Percentiles rank a stretch among this genome's conserved stretches.
phyloP scores from a whole-genome alignment of 192 early-diverging fungal genomes.

The Coemansia sp. region DNA sequence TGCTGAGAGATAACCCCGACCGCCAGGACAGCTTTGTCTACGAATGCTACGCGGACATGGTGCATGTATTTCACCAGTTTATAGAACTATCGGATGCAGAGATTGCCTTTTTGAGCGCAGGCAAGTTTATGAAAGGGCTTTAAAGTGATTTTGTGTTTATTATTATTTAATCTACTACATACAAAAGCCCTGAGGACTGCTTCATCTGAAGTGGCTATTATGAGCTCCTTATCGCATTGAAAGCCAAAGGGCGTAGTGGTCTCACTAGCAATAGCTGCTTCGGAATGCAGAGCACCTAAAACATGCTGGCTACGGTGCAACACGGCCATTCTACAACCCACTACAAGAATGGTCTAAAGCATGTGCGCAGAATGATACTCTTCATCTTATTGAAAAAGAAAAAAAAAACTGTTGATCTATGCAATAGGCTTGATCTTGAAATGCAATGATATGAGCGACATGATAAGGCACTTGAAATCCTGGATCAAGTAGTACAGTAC shows the following conservation, averaged over 20 bases:
- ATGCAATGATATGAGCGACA: conserved; percentile 91
- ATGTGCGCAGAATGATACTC: too few species aligned
- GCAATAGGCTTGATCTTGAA: conserved; percentile 73
- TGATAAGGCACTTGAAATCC: conserved; percentile 94
- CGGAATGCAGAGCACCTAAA: too few species aligned
- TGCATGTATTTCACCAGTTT: conserved; percentile 50
- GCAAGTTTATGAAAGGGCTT: conserved; percentile 28
- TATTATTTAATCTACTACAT: too few species aligned
- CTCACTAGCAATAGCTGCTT: too few species aligned
- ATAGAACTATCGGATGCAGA: conserved; percentile 15
- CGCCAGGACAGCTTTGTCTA: conserved; percentile 13
- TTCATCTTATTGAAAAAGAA: too few species aligned
- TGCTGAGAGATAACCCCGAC: conserved; percentile 25
- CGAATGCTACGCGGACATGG: conserved; percentile 45
- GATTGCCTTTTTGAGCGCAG: conserved; percentile 22
- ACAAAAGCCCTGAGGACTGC: too few species aligned
- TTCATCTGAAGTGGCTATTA: too few species aligned
- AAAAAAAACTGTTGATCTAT: conserved; percentile 3
- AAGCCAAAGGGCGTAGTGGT: too few species aligned
- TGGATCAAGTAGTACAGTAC: conserved; percentile 97
- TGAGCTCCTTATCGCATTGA: too few species aligned
- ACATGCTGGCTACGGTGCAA: too few species aligned
- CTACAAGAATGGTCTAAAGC: too few species aligned
- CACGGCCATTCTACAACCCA: too few species aligned
- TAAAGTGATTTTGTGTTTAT: neutral